Evolutionary conservation across 1,284 basidiomycete species (phyloP).

Genomic region (Ceratobasidium sp.): DNA sequence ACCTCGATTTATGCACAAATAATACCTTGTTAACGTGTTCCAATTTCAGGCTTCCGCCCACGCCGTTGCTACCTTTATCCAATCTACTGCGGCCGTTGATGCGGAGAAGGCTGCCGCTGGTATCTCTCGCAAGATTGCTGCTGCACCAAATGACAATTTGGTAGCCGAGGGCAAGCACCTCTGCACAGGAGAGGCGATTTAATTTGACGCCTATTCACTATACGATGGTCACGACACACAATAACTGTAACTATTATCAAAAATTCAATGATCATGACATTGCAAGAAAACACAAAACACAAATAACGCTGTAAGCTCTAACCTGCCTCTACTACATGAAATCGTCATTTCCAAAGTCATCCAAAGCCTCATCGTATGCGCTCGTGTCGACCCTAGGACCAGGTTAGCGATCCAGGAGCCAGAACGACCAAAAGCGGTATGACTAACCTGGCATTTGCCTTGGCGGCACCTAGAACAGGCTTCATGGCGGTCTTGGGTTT

Average conservation of each 20-base stretch:
- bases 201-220: not conserved
- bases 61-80: conserved; percentile 34
- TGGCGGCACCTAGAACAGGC: conserved; percentile 71
- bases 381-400: conserved; percentile 66
- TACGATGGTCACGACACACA: not conserved
- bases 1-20: not conserved
- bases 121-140: not conserved
- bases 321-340: conserved; percentile 74
- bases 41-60: conserved; percentile 24
- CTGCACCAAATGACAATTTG: conserved; percentile 11
- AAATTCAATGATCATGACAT: not conserved
- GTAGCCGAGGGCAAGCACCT: conserved; percentile 19
- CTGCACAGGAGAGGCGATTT: conserved; percentile 6
- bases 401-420: conserved; percentile 25
- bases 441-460: conserved; percentile 69
- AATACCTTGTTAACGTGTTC: not conserved
- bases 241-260: not conserved
- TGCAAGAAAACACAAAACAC: not conserved
- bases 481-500: conserved; percentile 77
- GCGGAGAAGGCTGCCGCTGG: conserved; percentile 25
- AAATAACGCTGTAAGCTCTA: not conserved
- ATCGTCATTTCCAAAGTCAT: conserved; percentile 78
- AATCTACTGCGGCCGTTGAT: conserved; percentile 33
- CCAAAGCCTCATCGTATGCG: conserved; percentile 83
- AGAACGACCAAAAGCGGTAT: conserved; percentile 13